Percentiles rank a stretch among this genome's conserved stretches.
These are phyloP conservation scores for Coemansia sp. DNA, from an alignment of 192 early-diverging fungal genomes.

Conservation along the genomic window DNA sequence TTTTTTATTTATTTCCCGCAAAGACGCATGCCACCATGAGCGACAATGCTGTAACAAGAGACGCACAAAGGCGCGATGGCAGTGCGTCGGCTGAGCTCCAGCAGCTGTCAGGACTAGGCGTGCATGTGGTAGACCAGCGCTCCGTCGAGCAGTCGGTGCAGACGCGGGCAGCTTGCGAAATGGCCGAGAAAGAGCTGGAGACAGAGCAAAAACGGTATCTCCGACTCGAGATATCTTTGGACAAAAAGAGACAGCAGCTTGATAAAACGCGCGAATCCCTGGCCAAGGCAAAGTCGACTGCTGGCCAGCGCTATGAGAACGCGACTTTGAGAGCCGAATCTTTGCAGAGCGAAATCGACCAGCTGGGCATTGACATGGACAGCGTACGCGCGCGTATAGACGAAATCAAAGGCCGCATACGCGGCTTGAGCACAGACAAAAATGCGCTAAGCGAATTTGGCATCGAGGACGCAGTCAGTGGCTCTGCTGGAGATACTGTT, in stretches of 20 bases:
- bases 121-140: constrained; percentile 58
- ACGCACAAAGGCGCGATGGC: background rate
- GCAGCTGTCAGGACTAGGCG: constrained; percentile 35
- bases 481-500: background rate
- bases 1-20: constrained; percentile 2
- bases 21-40: background rate
- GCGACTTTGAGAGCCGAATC: constrained; percentile 16
- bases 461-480: background rate
- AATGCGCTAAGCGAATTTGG: background rate
- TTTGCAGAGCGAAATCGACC: constrained; percentile 12
- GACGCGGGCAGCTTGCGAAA: constrained; percentile 57
- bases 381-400: constrained; percentile 28
- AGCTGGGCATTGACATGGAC: constrained; percentile 28
- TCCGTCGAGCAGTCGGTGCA: constrained; percentile 66
- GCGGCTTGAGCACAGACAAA: background rate
- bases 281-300: constrained; percentile 16
- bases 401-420: constrained; percentile 9
- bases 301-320: constrained; percentile 42
- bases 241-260: constrained; percentile 22
- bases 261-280: constrained; percentile 16
- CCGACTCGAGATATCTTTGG: constrained; percentile 36
- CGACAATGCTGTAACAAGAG: background rate
- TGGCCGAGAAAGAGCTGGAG: constrained; percentile 61
- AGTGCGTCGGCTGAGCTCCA: constrained; percentile 17
- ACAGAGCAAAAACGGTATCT: constrained; percentile 64